Evolutionary conservation across 2,329 filamentous ascomycete species (phyloP), one percentile per base, ranked within the genome.

Genomic region (Fusarium sp.): DNA sequence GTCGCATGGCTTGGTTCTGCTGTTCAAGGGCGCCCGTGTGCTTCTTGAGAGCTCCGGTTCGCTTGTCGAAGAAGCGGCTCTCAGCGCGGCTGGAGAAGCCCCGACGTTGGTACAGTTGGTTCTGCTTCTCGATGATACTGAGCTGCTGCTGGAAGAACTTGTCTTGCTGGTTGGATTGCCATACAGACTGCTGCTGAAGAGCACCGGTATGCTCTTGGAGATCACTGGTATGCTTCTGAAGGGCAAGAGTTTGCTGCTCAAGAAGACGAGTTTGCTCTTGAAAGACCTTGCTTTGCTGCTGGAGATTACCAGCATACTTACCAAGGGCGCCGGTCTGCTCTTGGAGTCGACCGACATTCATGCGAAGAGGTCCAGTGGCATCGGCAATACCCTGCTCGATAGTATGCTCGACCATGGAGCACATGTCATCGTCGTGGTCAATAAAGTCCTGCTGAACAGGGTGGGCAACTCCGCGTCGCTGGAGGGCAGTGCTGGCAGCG

Each of bases 341-440:
- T 23, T 23, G 22, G 22, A 23, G 22, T 23, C 22, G 22, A 23
- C 22, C 22, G 22, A 75, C 51, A 10, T 77, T 76, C 20, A 77
- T 46, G 4, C 75, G 70, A 11, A 79, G 55, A 4, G 77, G 77
- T 0, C 65, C 66, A 8, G 76, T 70, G 1, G 78, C 78, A 33
- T 76, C 75, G 0, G 75, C 67, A 27, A 79, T 72, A 11, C 75
- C 72, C n/a, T 76, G 70, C 27, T 79, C 78, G 1, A 77, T 76
- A 5, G 66, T 68, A 11, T 76, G 65, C 39, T 78, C 77, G 15
- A 78, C 62, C 23, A 78, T 71, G 3, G 72, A 69, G 32, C 67
- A 71, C 14, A 79, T 73, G 6, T 69, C 64, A 32, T 78, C 73
- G 2, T 55, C 56, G 19, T 65, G 4, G 0, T 55, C 51, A 7